A percentile compares a stretch with the other conserved stretches of the same genome.
phyloP scores from a whole-genome alignment of 108 stramenopile species.

The Chaetoceros muelleri region DNA sequence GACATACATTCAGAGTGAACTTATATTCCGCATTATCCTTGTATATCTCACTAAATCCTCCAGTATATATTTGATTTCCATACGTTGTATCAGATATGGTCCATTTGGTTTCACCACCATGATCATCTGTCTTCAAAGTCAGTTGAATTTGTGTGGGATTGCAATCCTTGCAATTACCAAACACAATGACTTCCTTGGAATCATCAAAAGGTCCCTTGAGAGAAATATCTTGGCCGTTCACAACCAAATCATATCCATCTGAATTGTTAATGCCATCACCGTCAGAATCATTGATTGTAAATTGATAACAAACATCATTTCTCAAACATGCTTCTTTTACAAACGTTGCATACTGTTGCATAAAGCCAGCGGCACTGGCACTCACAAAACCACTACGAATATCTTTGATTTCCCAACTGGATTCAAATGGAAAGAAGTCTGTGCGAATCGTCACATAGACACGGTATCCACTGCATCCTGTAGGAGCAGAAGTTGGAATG shows the following conservation, averaged over 20 bases:
- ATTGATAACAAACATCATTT: slow-evolving; percentile 9
- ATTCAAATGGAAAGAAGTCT: neutral
- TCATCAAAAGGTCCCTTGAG: neutral
- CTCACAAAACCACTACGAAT: neutral
- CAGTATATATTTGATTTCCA: neutral
- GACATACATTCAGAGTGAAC: neutral
- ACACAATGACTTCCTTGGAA: neutral
- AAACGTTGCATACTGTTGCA: neutral
- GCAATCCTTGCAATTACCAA: neutral
- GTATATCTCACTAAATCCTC: neutral
- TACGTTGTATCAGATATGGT: neutral
- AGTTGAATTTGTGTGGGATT: neutral
- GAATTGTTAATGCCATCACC: slow-evolving; percentile 20
- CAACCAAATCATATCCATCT: neutral
- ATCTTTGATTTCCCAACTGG: neutral
- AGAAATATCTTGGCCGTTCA: neutral
- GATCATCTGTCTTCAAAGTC: neutral
- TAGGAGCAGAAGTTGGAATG: neutral
- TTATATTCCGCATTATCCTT: neutral
- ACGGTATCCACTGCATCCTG: neutral
- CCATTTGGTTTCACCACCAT: neutral
- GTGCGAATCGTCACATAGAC: neutral
- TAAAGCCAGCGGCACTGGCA: neutral
- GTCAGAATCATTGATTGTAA: slow-evolving; percentile 20
- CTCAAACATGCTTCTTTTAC: neutral